Percentiles rank a stretch among this genome's conserved stretches.
Conservation (phyloP, 2,329 filamentous ascomycete species). For the Emmonsiellopsis sp. region DNA sequence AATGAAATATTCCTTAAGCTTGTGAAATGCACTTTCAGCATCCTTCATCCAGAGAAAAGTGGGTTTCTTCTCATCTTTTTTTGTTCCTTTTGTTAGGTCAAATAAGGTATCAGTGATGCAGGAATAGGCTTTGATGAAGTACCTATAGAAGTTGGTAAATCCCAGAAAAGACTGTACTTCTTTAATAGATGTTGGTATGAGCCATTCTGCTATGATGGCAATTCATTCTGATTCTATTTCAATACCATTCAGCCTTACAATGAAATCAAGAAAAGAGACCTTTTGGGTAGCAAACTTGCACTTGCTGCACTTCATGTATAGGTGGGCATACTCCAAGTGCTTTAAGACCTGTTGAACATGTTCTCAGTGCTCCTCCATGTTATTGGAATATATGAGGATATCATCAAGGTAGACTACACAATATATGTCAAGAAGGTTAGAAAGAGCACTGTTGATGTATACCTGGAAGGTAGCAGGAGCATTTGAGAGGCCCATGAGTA, state of each 20-base stretch:
- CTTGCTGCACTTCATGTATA: slow-evolving; percentile 9
- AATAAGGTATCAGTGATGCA: slow-evolving; percentile 10
- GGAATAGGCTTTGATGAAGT: slow-evolving; percentile 19
- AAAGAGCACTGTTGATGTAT: not conserved
- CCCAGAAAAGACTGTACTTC: slow-evolving; percentile 20
- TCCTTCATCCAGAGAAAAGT: too few relatives aligned
- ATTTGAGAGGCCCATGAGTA: not conserved
- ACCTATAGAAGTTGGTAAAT: slow-evolving; percentile 25
- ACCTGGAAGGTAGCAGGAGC: not conserved
- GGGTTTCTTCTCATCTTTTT: too few relatives aligned
- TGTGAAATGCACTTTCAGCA: too few relatives aligned
- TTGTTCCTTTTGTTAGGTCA: too few relatives aligned
- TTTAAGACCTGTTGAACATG: slow-evolving; percentile 7
- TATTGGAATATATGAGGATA: slow-evolving; percentile 4
- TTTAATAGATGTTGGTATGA: slow-evolving; percentile 10
- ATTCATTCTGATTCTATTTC: slow-evolving; percentile 13
- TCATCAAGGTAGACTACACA: not conserved
- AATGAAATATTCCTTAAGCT: too few relatives aligned
- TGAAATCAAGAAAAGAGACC: slow-evolving; percentile 11
- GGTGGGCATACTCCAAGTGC: not conserved
- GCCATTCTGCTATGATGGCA: slow-evolving; percentile 15
- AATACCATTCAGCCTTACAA: slow-evolving; percentile 9
- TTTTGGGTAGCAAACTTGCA: slow-evolving; percentile 7
- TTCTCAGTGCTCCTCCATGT: not conserved
- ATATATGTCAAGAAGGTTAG: not conserved